Base-by-base conservation (phyloP, 83 land plant species). In the Picea engelmannii region DNA sequence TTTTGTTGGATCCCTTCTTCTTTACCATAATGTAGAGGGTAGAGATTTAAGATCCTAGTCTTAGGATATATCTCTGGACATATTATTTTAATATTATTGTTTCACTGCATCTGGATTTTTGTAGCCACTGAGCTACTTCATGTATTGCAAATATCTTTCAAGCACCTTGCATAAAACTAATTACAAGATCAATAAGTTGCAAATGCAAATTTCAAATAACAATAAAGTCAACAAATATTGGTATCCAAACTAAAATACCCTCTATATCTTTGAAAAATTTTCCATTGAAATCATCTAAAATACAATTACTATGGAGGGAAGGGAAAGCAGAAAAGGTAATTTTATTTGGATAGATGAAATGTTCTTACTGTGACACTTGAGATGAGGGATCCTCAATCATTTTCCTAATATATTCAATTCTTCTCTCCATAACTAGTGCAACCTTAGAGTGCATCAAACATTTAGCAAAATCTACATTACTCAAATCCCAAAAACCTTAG, bases 141-240 rank as follows among this genome's bases (percentile, higher is more conserved):
- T 96, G 84, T 96, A 95, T 77, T 95, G 98, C 82, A 89, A 83
- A 64, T 96, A 95, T 85, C 91, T 96, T 87, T 96, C 99, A 88
- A 96, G 93, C 16, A 96, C 99, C 81, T 95, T 96, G 87, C 60
- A 87, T 44, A 76, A 63, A 74, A 55, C 49, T 77, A 31, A 17
- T n/a, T 17, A 73, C 60, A 81, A 59, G 73, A 49, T 31, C 8
- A 7, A 60, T 76, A 8, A 76, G 5, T 76, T n/a, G 42, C 12
- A 18, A 68, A 80, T 42, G 25, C 47, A 81, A 42, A 12, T 62
- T 79, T 55, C 18, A 49, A 80, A 20, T 49, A 55, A 42, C 63
- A 15, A 17, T 21, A 4, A 3, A 49, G 21, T 52, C 68, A 13
- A 38, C 38, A 73, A n/a, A 24, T 10, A 11, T 31, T 62, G 23